Conservation (phyloP, 2,329 filamentous ascomycete genomes). For the Xylaria sp. region DNA sequence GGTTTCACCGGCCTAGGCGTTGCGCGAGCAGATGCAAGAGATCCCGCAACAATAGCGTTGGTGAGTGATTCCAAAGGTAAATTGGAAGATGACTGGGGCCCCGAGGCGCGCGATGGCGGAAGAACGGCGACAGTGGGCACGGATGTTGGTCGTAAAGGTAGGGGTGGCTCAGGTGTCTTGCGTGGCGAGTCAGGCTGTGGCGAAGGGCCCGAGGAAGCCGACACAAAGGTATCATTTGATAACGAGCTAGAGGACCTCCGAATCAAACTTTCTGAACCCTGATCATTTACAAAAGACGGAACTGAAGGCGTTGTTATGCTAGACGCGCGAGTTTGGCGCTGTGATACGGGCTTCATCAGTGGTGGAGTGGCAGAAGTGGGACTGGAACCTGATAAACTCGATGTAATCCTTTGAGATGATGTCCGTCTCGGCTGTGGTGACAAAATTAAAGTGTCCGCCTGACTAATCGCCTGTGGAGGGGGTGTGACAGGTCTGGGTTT, state of each 20-base stretch:
- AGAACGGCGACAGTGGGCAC: conserved; percentile 17
- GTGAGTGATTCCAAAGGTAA: conserved; percentile 73
- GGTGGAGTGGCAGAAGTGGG: conserved; percentile 26
- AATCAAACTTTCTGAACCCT: not conserved
- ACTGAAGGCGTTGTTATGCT: conserved; percentile 9
- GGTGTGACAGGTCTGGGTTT: conserved; percentile 43
- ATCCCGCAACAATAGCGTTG: conserved; percentile 79
- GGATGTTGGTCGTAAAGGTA: conserved; percentile 35
- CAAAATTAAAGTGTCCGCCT: conserved; percentile 41
- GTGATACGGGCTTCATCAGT: conserved; percentile 34
- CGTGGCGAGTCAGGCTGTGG: conserved; percentile 46
- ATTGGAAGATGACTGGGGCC: conserved; percentile 43
- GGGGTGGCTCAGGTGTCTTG: conserved; percentile 38
- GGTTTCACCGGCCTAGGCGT: conserved; percentile 54
- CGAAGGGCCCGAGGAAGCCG: conserved; percentile 53
- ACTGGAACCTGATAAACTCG: conserved; percentile 26
- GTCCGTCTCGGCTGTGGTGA: conserved; percentile 45
- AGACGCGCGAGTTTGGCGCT: conserved; percentile 29
- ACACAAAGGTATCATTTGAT: conserved; percentile 59
- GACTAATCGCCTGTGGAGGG: conserved; percentile 39
- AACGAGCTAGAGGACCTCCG: conserved; percentile 49
- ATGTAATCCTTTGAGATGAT: conserved; percentile 42
- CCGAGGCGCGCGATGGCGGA: conserved; percentile 26
- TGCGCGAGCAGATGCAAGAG: conserved; percentile 71
- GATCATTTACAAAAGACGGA: conserved; percentile 11